Percentiles rank a stretch among this genome's conserved stretches.
Evolutionary conservation across 108 stramenopile genomes (phyloP).

Genomic region (Nitzschia palea): DNA sequence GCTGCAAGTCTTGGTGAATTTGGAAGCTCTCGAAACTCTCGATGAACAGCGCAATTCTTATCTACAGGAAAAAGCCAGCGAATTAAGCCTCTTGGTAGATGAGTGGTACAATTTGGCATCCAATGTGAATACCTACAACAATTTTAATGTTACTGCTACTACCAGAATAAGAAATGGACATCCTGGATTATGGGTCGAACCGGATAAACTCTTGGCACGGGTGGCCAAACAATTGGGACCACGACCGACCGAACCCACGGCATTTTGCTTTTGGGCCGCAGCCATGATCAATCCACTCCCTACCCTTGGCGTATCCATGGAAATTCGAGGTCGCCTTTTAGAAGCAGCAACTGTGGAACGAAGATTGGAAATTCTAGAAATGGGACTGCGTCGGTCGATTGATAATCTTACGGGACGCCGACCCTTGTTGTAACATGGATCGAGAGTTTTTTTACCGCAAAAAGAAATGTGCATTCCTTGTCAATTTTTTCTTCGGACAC

Average conservation of each 20-base stretch:
- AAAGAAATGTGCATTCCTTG: too few species aligned
- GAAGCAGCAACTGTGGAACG: constrained; percentile 40
- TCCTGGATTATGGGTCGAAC: constrained; percentile 53
- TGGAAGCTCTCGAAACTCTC: constrained; percentile 21
- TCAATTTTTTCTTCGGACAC: too few species aligned
- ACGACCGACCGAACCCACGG: constrained; percentile 28
- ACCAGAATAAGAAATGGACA: constrained; percentile 40
- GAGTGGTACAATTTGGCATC: constrained; percentile 55
- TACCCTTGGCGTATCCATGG: constrained; percentile 51
- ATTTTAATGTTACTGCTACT: constrained; percentile 49
- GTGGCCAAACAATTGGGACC: constrained; percentile 48
- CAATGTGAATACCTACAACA: constrained; percentile 50
- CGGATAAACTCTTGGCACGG: constrained; percentile 29
- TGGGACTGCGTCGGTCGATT: constrained; percentile 50
- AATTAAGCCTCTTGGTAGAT: constrained; percentile 40
- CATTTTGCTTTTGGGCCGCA: constrained; percentile 56
- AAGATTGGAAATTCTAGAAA: constrained; percentile 49
- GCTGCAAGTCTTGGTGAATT: constrained; percentile 1
- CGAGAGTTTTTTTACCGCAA: too few species aligned
- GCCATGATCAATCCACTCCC: constrained; percentile 72
- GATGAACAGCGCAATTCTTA: background rate
- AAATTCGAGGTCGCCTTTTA: constrained; percentile 58
- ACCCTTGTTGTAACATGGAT: constrained; percentile 35
- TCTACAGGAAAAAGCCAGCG: constrained; percentile 18
- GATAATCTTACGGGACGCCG: constrained; percentile 53